A percentile compares a stretch with the other conserved stretches of the same genome.
phyloP scores from a whole-genome alignment of 2,329 filamentous ascomycete genomes.

The Aspergillus bombycis region DNA sequence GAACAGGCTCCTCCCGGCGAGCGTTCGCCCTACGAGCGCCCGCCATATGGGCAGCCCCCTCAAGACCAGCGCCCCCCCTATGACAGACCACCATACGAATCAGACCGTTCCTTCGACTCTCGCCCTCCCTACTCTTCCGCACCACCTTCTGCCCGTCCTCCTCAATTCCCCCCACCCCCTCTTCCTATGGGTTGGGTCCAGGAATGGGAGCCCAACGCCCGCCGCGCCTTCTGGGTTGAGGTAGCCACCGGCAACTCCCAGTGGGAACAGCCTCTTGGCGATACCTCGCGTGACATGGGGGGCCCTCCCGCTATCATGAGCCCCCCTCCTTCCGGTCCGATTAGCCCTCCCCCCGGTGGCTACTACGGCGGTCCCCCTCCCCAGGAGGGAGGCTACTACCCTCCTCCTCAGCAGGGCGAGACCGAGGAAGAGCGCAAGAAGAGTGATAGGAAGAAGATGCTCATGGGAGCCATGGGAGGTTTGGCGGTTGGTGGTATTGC shows the following conservation, averaged over 20 bases:
- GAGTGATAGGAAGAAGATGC: constrained; percentile 54
- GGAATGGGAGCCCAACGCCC: constrained; percentile 63
- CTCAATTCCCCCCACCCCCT: constrained; percentile 49
- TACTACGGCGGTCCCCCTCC: constrained; percentile 21
- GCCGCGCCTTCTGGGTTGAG: constrained; percentile 69
- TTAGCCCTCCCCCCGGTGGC: constrained; percentile 16
- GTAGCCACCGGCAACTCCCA: constrained; percentile 63
- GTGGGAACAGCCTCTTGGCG: constrained; percentile 61
- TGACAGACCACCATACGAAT: constrained; percentile 21
- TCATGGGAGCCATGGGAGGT: constrained; percentile 62
- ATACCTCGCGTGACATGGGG: constrained; percentile 25
- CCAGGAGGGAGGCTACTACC: constrained; percentile 11
- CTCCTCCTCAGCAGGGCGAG: constrained; percentile 6
- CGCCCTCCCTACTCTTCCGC: constrained; percentile 38
- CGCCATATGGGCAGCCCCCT: constrained; percentile 15
- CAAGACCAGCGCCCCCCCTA: constrained; percentile 17
- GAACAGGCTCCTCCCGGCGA: constrained; percentile 1
- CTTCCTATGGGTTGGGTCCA: constrained; percentile 65
- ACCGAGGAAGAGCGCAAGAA: constrained; percentile 41
- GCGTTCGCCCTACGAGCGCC: constrained; percentile 17
- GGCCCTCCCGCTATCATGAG: constrained; percentile 22
- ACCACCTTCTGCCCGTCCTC: constrained; percentile 32
- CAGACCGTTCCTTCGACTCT: constrained; percentile 26
- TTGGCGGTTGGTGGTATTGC: constrained; percentile 60
- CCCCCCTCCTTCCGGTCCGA: constrained; percentile 17